Evolutionary conservation across 768 basidiomycete genomes (phyloP), one percentile per base, ranked within the genome.

Genomic region (Pleurotus tuber-regium): DNA sequence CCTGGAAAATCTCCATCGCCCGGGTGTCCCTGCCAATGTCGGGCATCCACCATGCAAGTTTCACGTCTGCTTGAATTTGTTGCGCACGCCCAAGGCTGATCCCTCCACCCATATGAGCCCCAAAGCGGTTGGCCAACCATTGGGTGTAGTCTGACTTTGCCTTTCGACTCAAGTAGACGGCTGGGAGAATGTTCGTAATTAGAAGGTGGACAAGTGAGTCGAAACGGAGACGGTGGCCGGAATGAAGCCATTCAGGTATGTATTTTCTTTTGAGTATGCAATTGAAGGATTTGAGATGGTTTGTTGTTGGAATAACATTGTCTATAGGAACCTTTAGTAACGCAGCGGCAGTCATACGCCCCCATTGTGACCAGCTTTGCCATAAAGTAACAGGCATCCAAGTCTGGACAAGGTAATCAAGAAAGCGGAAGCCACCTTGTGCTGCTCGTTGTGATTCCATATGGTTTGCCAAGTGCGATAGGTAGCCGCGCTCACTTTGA

Each of bases 261-360:
- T 70, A 54, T 29, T 64, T 68, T 2, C 55, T 36, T 55, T 75
- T 72, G 1, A 74, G 54, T 10, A 65, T 33, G 2, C 63, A 55
- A 42, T 74, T 74, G 57, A 74, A 72, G 1, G 67, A 64, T 54
- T 75, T 69, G 6, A 74, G 62, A 50, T 72, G 70, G 42, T 74
- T 74, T 19, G 70, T 73, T 4, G 72, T 74, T 0, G 67, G 58
- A 7, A 72, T 24, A 3, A 75, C 62, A 2, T 56, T 59, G 0
- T 69, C 62, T 11, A 72, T 38, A 2, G 53, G 26, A 10, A 53
- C 36, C 0, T 47, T 42, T 4, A 72, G 40, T 0, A 55, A 33
- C 2, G 29, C 24, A 0, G 70, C 66, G 11, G 70, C 71, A 4
- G 49, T 26, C 2, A 38, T 7, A 1, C 65, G 63, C 0, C 66